Percentiles rank a stretch among this genome's conserved stretches.
These are phyloP conservation scores for Drechmeria coniospora DNA, from an alignment of 2,329 filamentous ascomycete genomes.

Conservation along the genomic window DNA sequence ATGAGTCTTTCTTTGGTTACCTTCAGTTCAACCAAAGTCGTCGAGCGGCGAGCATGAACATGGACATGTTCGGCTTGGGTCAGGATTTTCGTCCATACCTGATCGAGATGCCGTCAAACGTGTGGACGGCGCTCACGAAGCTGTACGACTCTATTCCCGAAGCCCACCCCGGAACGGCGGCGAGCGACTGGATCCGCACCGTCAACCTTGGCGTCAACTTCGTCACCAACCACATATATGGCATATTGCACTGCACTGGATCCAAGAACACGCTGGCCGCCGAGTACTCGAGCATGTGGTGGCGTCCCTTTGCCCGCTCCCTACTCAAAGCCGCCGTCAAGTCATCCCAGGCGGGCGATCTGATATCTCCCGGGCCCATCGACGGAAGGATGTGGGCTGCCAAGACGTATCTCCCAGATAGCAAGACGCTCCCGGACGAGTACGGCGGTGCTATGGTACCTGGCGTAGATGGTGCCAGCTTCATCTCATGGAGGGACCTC, in stretches of 20 bases:
- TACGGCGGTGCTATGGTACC: slow-evolving; percentile 12
- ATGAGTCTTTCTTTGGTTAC: slow-evolving; percentile 18
- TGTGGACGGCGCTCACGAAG: slow-evolving; percentile 13
- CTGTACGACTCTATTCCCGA: slow-evolving; percentile 16
- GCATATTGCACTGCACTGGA: slow-evolving; percentile 23
- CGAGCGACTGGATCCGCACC: slow-evolving; percentile 16
- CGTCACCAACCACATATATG: slow-evolving; percentile 19
- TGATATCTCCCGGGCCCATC: slow-evolving; percentile 13
- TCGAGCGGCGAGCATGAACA: slow-evolving; percentile 9
- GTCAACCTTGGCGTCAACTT: slow-evolving; percentile 20
- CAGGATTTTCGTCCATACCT: slow-evolving; percentile 13
- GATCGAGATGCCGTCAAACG: slow-evolving; percentile 17
- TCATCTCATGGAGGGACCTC: slow-evolving; percentile 13
- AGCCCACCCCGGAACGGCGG: slow-evolving; percentile 10
- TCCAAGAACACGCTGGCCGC: slow-evolving; percentile 15
- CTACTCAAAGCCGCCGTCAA: slow-evolving; percentile 14
- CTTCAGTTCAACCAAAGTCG: slow-evolving; percentile 14
- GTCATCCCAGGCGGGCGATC: slow-evolving; percentile 9
- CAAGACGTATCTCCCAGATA: slow-evolving; percentile 6
- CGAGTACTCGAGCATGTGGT: slow-evolving; percentile 23
- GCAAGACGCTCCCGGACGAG: slow-evolving; percentile 3
- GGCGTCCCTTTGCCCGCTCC: slow-evolving; percentile 16
- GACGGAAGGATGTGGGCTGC: slow-evolving; percentile 16
- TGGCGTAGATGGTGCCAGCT: slow-evolving; percentile 7
- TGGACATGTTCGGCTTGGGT: slow-evolving; percentile 11